Base-by-base conservation (phyloP, 257 asterid species). In the Knoxia roxburghii region DNA sequence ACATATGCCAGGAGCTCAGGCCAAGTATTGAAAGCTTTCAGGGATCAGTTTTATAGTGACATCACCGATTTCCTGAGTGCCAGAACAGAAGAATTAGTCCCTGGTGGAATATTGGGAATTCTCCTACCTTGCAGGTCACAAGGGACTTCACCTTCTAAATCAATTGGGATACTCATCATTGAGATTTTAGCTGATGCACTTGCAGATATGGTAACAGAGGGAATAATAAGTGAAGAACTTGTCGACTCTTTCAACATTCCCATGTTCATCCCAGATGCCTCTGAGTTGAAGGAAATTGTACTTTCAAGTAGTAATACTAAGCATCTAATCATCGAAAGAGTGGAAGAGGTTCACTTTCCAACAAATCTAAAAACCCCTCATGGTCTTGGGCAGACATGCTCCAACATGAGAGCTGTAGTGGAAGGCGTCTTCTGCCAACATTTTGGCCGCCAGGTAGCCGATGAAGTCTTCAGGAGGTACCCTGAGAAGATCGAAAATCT, bases 231-330 rank as follows among this genome's bases (percentile, higher is more conserved):
- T 6, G 71, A 78, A 56, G 74, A 67, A n/a, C 63, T 60, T 11
- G 79, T 77, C 20, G 76, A 81, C 64, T 54, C 76, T 12, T 78
- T 83, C 67, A 78, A 78, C 60, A 49, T 78, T 14, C 84, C 84
- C 33, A 63, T 68, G 24, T 75, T 64, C 69, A 26, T 30, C 48
- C 61, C 79, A 5, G 70, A 56, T 52, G 79, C 83, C 32, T 52
- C 73, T 8, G 71, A 83, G 65, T 37, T 83, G 72, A 70, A 29
- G n/a, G 68, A 32, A 13, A 60, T 60, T 14, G 51, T 60, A 2
- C 39, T 70, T 30, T 68, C 51, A 59, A 40, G 67, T 50, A 75
- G 74, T 11, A 83, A 76, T 40, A n/a, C n/a, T n/a, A n/a, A n/a
- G n/a, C 26, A 60, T 64, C 69, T 83, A 0, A 59, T 20, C 17